Percentiles rank a stretch among this genome's conserved stretches.
Evolutionary conservation across 768 basidiomycete species (phyloP).

Genomic region (Sistotremastrum niveocremeum): DNA sequence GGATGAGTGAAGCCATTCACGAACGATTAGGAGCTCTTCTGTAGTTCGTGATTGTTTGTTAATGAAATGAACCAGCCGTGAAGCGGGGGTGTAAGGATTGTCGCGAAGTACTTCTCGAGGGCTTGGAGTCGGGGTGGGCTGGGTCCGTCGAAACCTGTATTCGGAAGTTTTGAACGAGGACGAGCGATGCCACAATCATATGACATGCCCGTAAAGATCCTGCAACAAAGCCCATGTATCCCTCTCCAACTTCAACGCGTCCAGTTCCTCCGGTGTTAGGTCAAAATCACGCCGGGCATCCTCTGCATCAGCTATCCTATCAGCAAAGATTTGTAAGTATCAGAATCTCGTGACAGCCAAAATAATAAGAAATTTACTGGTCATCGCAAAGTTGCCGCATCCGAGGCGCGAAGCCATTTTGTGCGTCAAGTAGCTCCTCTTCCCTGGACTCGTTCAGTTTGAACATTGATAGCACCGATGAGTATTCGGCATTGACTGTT

Average conservation of each 20-base stretch:
- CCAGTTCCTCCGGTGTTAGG: slow-evolving; percentile 33
- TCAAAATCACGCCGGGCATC: not conserved
- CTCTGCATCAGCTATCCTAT: slow-evolving; percentile 1
- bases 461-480: too few relatives aligned
- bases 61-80: slow-evolving; percentile 60
- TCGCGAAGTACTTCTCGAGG: slow-evolving; percentile 43
- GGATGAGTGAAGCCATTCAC: slow-evolving; percentile 81
- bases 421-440: slow-evolving; percentile 43
- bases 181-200: slow-evolving; percentile 23
- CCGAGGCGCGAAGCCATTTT: slow-evolving; percentile 57
- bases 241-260: slow-evolving; percentile 54
- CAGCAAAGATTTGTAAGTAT: too few relatives aligned
- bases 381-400: slow-evolving; percentile 38
- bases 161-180: not conserved
- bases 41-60: slow-evolving; percentile 56
- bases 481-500: too few relatives aligned
- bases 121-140: slow-evolving; percentile 26
- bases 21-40: slow-evolving; percentile 63
- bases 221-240: slow-evolving; percentile 78
- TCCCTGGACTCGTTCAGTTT: slow-evolving; percentile 24
- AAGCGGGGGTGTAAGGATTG: slow-evolving; percentile 76
- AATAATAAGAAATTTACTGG: slow-evolving; percentile 30
- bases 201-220: slow-evolving; percentile 49
- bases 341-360: not conserved
- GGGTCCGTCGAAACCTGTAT: slow-evolving; percentile 17